These are phyloP conservation scores for Hypoxylon fuscum DNA, from an alignment of 495 filamentous ascomycete genomes.

Conservation along the genomic window DNA sequence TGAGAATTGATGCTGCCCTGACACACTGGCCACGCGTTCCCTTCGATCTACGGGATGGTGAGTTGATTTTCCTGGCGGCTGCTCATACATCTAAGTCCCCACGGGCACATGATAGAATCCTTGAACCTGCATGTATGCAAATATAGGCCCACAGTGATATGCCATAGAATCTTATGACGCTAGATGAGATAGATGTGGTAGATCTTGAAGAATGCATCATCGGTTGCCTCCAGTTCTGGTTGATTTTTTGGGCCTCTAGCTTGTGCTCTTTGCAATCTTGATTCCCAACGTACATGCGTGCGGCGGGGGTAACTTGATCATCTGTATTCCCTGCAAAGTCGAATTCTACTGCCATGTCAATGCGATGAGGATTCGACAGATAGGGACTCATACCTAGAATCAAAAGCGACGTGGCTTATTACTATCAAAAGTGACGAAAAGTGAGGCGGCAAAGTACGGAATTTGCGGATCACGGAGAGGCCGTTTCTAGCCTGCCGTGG, in stretches of 20 bases:
- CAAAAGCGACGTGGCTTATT: slow-evolving; percentile 32
- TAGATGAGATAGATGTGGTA: slow-evolving; percentile 13
- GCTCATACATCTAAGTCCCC: slow-evolving; percentile 30
- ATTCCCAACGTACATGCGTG: slow-evolving; percentile 8
- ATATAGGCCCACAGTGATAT: slow-evolving; percentile 1
- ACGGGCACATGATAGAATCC: slow-evolving; percentile 18
- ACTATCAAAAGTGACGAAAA: slow-evolving; percentile 17
- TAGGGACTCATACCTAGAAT: no score
- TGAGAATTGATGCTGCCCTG: slow-evolving; percentile 3
- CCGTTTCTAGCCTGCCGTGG: slow-evolving; percentile 40
- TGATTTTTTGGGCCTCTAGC: slow-evolving; percentile 7
- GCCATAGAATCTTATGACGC: slow-evolving; percentile 15
- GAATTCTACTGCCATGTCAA: slow-evolving; percentile 5
- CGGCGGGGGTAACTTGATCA: slow-evolving; percentile 1
- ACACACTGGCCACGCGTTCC: slow-evolving; percentile 8
- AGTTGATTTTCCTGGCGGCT: slow-evolving; percentile 34
- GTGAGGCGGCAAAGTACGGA: slow-evolving; percentile 37
- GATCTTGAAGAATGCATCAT: slow-evolving; percentile 16
- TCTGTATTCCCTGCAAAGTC: slow-evolving; percentile 9
- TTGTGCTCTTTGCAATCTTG: slow-evolving; percentile 13
- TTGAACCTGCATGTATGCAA: slow-evolving; percentile 19
- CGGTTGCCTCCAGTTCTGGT: slow-evolving; percentile 27
- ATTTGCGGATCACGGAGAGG: slow-evolving; percentile 41
- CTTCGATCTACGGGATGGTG: slow-evolving; percentile 3
- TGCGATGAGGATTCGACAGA: slow-evolving; percentile 1